Base-by-base conservation (phyloP, 139 green algal species). In the Micractinium sp. region DNA sequence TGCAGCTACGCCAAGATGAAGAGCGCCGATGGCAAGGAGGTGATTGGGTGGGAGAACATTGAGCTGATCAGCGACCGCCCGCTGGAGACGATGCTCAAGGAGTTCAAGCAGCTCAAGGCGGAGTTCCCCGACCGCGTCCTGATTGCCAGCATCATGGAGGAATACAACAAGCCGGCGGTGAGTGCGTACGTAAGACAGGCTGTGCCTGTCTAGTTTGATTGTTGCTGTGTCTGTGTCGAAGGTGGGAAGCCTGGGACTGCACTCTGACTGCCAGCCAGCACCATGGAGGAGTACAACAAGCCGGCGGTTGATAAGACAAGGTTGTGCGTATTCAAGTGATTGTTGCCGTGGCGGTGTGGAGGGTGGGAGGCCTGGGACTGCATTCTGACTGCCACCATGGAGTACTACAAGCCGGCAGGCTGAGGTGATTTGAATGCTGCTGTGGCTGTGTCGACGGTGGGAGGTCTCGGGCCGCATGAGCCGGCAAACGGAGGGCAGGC, bases 1-100 rank as follows among this genome's bases (percentile, higher is more conserved):
- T 53, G 39, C 84, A 88, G 87, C 22, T 99, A 99, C 91, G 98
- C 97, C 31, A 97, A 97, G 92, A 92, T 99, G 56, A 93, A 93
- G 29, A 93, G 94, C 87, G 85, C 33, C 27, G 86, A 85, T 29
- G 87, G 87, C 87, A 90, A 94, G 27, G 90, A 95, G 87, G 94
- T 99, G 39, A 96, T 99, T 81, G 98, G 98, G 27, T 99, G 97
- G 96, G 94, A 99, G 85, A 99, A 99, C 91, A 99, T 99, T 67
- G 97, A 99, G 91, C 94, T 99, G 67, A 98, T 99, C 95, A 95
- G 90, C 86, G 98, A 99, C 91, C 92, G 98, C 13, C 96, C 98
- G 18, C 94, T 99, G 71, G 94, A 98, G 88, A 92, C 91, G 13
- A 99, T 99, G 98, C 95, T 99, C 67, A 92, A 93, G 47, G 97